phyloP scores from a whole-genome alignment of 208 protist species.

The Leishmania turanica region DNA sequence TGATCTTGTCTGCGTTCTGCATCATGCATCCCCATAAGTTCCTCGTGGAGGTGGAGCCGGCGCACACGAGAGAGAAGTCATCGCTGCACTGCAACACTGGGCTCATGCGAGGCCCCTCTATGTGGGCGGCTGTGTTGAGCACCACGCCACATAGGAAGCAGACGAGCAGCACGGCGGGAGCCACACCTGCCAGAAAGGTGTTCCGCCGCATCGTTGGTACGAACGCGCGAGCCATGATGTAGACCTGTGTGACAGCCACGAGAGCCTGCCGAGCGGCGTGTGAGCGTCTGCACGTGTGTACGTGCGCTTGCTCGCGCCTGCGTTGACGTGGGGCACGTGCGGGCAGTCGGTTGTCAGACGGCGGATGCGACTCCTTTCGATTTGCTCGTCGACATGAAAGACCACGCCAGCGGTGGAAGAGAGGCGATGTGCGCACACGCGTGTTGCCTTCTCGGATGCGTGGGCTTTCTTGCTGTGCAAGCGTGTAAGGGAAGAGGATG shows the following conservation, averaged over 20 bases:
- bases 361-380: not conserved
- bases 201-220: not conserved
- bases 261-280: not conserved
- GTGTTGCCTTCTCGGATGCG: not conserved
- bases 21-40: slow-evolving; percentile 49
- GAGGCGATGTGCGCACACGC: not conserved
- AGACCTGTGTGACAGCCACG: not conserved
- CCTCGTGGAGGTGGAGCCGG: slow-evolving; percentile 3
- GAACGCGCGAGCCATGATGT: not conserved
- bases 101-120: slow-evolving; percentile 20
- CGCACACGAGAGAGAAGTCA: slow-evolving; percentile 36
- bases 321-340: not conserved
- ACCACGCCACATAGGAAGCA: not conserved
- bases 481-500: not conserved
- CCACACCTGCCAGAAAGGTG: not conserved
- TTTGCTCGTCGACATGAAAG: not conserved
- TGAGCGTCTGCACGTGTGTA: not conserved
- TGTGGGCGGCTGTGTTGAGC: not conserved
- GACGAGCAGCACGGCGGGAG: not conserved
- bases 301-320: not conserved
- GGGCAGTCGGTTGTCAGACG: not conserved
- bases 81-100: slow-evolving; percentile 36
- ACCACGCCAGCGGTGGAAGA: not conserved
- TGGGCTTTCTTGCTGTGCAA: not conserved
- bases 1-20: slow-evolving; percentile 30